A percentile compares a stretch with the other conserved stretches of the same genome.
Conservation (phyloP, 352 stramenopile genomes). For the Phytopythium mirpurense region DNA sequence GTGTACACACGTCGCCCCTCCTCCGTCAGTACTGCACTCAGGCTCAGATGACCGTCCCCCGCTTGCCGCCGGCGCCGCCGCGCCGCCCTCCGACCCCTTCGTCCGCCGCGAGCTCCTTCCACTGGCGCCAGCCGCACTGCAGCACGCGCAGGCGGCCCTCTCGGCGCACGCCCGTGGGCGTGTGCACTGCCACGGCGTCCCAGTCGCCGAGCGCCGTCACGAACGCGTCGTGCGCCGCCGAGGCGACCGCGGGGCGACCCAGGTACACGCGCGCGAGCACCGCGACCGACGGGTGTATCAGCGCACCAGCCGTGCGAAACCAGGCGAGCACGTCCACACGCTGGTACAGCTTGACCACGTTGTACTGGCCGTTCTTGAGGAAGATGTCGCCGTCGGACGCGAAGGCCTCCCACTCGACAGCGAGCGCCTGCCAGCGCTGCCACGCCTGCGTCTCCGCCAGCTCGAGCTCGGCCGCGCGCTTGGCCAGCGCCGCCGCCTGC, state of each 20-base stretch:
- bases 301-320: constrained; percentile 26
- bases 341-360: constrained; percentile 34
- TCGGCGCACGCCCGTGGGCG: background rate
- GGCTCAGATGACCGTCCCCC: background rate
- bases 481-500: background rate
- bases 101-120: constrained; percentile 15
- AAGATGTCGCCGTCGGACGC: constrained; percentile 25
- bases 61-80: constrained; percentile 1
- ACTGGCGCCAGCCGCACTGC: constrained; percentile 26
- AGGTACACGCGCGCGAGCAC: constrained; percentile 30
- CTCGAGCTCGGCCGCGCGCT: background rate
- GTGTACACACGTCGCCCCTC: too few relatives aligned
- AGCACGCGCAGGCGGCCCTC: constrained; percentile 24
- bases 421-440: constrained; percentile 29
- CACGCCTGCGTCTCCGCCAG: constrained; percentile 23
- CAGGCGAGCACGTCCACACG: constrained; percentile 34
- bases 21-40: background rate
- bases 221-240: constrained; percentile 8
- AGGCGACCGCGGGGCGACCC: constrained; percentile 8
- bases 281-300: constrained; percentile 20
- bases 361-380: constrained; percentile 33
- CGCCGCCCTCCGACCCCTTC: background rate
- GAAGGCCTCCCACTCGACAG: constrained; percentile 25
- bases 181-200: constrained; percentile 1
- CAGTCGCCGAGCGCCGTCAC: background rate